phyloP scores from a whole-genome alignment of 148 eudicot species.

The Spergularia bocconei region DNA sequence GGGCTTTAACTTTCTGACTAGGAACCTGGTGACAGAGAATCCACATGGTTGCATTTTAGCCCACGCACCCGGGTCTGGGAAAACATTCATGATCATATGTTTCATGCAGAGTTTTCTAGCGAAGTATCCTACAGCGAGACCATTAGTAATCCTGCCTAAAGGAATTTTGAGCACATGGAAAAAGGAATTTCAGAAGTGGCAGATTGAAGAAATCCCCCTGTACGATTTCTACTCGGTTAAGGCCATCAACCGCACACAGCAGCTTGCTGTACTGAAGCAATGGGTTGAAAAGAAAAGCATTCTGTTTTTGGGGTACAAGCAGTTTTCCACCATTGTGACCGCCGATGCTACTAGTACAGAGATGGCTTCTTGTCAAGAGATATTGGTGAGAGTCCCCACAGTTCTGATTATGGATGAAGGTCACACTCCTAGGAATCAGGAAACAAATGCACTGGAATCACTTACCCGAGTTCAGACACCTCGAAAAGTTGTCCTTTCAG shows the following conservation, averaged over 20 bases:
- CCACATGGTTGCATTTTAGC: slow-evolving; percentile 87
- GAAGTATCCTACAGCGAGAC: slow-evolving; percentile 61
- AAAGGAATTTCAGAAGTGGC: slow-evolving; percentile 73
- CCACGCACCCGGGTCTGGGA: slow-evolving; percentile 92
- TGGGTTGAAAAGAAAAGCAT: slow-evolving; percentile 65
- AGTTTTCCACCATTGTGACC: slow-evolving; percentile 64
- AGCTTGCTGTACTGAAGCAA: slow-evolving; percentile 61
- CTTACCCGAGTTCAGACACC: slow-evolving; percentile 65
- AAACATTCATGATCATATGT: slow-evolving; percentile 87
- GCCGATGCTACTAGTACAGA: slow-evolving; percentile 32
- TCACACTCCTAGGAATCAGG: slow-evolving; percentile 75
- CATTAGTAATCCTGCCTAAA: slow-evolving; percentile 72
- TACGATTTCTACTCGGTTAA: slow-evolving; percentile 69
- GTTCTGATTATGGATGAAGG: slow-evolving; percentile 82
- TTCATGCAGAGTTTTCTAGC: slow-evolving; percentile 80
- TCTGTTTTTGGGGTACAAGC: slow-evolving; percentile 68
- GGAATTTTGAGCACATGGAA: slow-evolving; percentile 78
- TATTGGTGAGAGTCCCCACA: slow-evolving; percentile 49
- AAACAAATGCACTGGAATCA: slow-evolving; percentile 60
- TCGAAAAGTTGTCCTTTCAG: slow-evolving; percentile 79
- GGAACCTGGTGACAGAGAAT: slow-evolving; percentile 60
- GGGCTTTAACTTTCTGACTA: slow-evolving; percentile 68
- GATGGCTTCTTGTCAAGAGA: slow-evolving; percentile 52
- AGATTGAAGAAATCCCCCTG: slow-evolving; percentile 64
- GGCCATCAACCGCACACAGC: slow-evolving; percentile 63